Evolutionary conservation across 306 rosid genomes (phyloP), one percentile per base, ranked within the genome.

Genomic region (Ceratonia siliqua): DNA sequence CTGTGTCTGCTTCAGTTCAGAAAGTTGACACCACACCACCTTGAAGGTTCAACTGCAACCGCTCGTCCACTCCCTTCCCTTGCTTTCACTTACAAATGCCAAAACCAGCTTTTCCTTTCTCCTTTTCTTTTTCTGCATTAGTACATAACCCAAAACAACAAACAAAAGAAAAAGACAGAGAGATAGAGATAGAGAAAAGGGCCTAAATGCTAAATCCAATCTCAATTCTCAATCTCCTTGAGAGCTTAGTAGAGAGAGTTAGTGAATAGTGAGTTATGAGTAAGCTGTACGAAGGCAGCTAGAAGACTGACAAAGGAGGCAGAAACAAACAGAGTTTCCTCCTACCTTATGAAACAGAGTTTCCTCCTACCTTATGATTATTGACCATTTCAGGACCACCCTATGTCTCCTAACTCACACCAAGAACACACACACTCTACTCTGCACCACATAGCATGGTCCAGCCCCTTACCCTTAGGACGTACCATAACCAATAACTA

Each of bases 381-480:
- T 69, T 70, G 36, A 71, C 36, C 33, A 0, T 24, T 48, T 25
- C 3, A 43, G 84, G 84, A 81, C 84, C 81, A 81, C 84, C 21
- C 77, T 74, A 28, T 52, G 46, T 28, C 15, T 42, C 70, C 14
- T 6, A 28, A 42, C 36, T 12, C 14, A 17, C 17, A 25, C 69
- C 50, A 20, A 6, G 22, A 7, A 41, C 48, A 21, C 70, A 41
- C 70, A 41, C 21, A 5, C 70, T 64, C 50, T 24, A 13, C 21
- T 21, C 36, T 42, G 53, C 12, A 20, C 21, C 45, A 39, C 12
- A 41, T 71, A 72, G 73, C 12, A 36, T 35, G 83, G 83, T 63
- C 78, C 83, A 63, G 43, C 14, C 22, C 15, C 49, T n/a, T n/a
- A 7, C 62, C 32, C 18, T 5, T 2, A 1, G 62, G 71, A 18